A percentile compares a stretch with the other conserved stretches of the same genome.
Conservation (phyloP, 371 early-diverging fungal genomes). For the Sporodiniella umbellata region DNA sequence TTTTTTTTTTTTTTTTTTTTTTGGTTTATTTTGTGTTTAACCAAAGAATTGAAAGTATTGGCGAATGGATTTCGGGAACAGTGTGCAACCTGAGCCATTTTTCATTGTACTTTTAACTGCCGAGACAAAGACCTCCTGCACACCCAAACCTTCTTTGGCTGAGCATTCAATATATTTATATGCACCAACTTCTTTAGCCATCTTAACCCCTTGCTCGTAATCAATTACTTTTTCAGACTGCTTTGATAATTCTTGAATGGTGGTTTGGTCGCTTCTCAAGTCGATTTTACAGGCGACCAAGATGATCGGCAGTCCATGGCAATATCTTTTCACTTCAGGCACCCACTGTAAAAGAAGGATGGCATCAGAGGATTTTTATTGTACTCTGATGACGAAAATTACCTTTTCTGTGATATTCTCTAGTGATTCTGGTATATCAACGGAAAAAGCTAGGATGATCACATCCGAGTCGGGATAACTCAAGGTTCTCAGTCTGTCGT, state of each 20-base stretch:
- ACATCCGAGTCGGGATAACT: conserved; percentile 52
- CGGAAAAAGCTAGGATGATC: conserved; percentile 50
- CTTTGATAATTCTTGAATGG: conserved; percentile 22
- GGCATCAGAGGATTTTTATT: neutral
- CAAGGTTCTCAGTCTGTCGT: conserved; percentile 48
- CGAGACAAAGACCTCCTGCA: conserved; percentile 25
- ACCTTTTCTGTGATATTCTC: conserved; percentile 52
- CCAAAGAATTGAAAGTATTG: neutral
- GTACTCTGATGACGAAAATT: neutral
- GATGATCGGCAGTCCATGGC: conserved; percentile 38
- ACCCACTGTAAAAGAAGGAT: conserved; percentile 40
- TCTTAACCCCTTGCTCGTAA: conserved; percentile 24
- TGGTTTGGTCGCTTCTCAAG: conserved; percentile 35
- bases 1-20: too few relatives aligned
- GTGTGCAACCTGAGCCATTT: conserved; percentile 10
- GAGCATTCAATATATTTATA: conserved; percentile 30
- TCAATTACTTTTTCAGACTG: conserved; percentile 20
- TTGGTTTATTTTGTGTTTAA: neutral
- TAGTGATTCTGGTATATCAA: conserved; percentile 56
- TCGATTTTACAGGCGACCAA: conserved; percentile 53
- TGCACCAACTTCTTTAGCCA: conserved; percentile 25
- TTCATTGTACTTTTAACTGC: conserved; percentile 20
- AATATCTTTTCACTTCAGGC: conserved; percentile 39
- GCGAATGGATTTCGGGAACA: too few relatives aligned
- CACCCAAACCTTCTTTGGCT: conserved; percentile 29